Evolutionary conservation across 2,329 filamentous ascomycete species (phyloP).

Genomic region (Fusarium mexicanum): DNA sequence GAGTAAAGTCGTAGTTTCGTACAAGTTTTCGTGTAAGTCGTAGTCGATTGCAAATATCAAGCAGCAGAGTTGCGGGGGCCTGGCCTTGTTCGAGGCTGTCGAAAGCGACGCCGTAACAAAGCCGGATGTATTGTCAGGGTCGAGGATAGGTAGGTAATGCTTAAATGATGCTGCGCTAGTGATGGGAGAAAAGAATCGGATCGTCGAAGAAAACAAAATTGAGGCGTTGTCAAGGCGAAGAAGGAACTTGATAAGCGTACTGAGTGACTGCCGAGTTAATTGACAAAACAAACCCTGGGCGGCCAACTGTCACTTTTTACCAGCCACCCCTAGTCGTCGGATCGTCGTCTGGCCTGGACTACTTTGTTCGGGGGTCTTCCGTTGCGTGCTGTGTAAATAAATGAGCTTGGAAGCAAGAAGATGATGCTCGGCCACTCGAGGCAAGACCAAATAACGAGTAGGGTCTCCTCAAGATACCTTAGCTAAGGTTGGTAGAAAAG

Average conservation of each 20-base stretch:
- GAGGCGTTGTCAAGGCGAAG: conserved; percentile 21
- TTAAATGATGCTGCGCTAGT: background rate
- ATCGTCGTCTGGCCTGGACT: conserved; percentile 22
- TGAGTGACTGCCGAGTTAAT: conserved; percentile 25
- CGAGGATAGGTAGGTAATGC: conserved; percentile 1
- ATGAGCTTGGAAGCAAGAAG: conserved; percentile 24
- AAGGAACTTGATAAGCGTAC: conserved; percentile 15
- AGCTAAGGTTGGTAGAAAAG: background rate
- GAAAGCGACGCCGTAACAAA: conserved; percentile 30
- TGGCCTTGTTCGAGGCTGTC: conserved; percentile 10
- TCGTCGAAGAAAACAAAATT: conserved; percentile 14
- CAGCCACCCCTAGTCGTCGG: conserved; percentile 35
- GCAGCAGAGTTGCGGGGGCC: conserved; percentile 7
- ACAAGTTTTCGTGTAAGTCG: conserved; percentile 31
- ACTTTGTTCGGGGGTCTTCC: background rate
- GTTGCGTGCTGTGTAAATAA: conserved; percentile 20
- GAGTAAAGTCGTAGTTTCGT: background rate
- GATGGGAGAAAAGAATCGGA: background rate
- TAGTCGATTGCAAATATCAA: conserved; percentile 19
- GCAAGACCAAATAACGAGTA: conserved; percentile 12
- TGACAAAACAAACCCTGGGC: conserved; percentile 28
- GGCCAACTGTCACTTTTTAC: conserved; percentile 30
- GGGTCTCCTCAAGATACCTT: background rate
- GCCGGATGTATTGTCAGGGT: background rate
- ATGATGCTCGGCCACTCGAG: conserved; percentile 6